Conservation (phyloP, 176 grass and related monocot species). For the Microstegium vimineum region DNA sequence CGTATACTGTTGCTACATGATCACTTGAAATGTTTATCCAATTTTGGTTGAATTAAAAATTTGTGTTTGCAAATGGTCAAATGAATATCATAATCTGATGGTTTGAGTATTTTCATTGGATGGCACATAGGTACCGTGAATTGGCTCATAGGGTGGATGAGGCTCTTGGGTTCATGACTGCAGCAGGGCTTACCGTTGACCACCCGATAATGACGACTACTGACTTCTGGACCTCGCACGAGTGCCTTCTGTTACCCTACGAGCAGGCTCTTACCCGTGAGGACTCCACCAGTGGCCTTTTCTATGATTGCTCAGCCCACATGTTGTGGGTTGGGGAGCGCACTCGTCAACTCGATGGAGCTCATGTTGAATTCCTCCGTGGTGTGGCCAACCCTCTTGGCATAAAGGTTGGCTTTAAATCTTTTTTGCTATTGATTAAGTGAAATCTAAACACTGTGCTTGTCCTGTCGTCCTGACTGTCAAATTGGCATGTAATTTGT, state of each 20-base stretch:
- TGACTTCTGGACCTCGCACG: constrained; percentile 96
- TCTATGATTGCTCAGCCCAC: constrained; percentile 95
- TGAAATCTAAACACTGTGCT: not conserved
- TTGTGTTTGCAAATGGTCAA: not conserved
- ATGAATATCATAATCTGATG: not conserved
- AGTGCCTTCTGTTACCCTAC: constrained; percentile 92
- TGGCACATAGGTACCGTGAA: constrained; percentile 72
- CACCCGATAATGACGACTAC: constrained; percentile 98
- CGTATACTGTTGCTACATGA: not conserved
- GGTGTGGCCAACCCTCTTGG: constrained; percentile 93
- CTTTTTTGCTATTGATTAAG: not conserved
- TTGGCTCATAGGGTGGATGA: constrained; percentile 89
- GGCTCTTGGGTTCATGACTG: constrained; percentile 94
- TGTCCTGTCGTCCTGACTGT: constrained; percentile 1
- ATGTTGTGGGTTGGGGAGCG: constrained; percentile 98
- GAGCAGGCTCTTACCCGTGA: constrained; percentile 91
- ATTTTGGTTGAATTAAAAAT: not conserved
- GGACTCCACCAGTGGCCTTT: constrained; percentile 88
- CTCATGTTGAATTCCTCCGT: constrained; percentile 97
- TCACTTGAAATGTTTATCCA: not conserved
- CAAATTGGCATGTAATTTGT: constrained; percentile 7
- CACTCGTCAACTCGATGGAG: constrained; percentile 89
- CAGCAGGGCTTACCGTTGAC: constrained; percentile 78
- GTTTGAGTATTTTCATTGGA: not conserved
- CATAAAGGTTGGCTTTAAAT: constrained; percentile 58